phyloP scores from a whole-genome alignment of 2,329 filamentous ascomycete genomes.

The Diaporthe nobilis region DNA sequence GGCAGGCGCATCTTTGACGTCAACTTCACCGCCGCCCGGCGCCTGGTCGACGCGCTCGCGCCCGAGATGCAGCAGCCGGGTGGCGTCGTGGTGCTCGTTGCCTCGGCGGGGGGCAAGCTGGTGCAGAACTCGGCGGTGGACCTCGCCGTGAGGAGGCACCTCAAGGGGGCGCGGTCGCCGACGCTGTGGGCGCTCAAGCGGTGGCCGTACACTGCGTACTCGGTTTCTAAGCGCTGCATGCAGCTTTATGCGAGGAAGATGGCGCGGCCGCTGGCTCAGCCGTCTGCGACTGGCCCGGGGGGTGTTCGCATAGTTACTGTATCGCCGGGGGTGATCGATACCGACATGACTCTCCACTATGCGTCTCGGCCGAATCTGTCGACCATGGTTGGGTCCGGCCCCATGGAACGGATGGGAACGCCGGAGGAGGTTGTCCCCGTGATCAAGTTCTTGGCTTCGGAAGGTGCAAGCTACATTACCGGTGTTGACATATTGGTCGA shows the following conservation, averaged over 20 bases:
- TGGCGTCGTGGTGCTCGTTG: conserved; percentile 20
- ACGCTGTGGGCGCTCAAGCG: conserved; percentile 34
- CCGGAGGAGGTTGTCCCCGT: conserved; percentile 33
- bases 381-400: not conserved
- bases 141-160: conserved; percentile 30
- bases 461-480: conserved; percentile 32
- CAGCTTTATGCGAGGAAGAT: conserved; percentile 33
- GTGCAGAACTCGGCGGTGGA: conserved; percentile 30
- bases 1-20: conserved; percentile 31
- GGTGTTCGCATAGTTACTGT: conserved; percentile 33
- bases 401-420: conserved; percentile 22
- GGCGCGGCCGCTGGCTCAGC: conserved; percentile 20
- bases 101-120: conserved; percentile 14
- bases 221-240: conserved; percentile 31
- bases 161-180: conserved; percentile 14
- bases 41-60: conserved; percentile 19
- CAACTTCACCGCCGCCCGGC: conserved; percentile 29
- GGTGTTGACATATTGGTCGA: conserved; percentile 30
- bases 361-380: not conserved
- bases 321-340: conserved; percentile 25
- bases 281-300: not conserved
- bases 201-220: conserved; percentile 27
- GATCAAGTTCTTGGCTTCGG: conserved; percentile 28
- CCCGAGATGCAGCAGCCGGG: conserved; percentile 25
- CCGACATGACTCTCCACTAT: conserved; percentile 19